These are phyloP conservation scores for Epichloe uncinata DNA, from an alignment of 2,329 filamentous ascomycete genomes.

Conservation along the genomic window DNA sequence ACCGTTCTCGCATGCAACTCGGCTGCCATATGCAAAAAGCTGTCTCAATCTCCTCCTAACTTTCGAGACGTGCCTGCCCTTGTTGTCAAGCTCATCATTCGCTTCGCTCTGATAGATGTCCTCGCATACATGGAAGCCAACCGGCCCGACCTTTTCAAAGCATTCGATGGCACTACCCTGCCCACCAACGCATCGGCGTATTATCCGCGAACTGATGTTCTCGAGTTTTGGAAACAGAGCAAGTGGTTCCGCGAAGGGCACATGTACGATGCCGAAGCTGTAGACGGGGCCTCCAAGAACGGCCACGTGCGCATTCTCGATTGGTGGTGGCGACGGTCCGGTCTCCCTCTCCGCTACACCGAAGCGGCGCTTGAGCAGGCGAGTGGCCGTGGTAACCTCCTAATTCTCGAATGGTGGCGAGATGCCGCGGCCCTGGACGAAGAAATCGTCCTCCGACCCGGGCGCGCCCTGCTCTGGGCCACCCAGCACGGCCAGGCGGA, in stretches of 20 bases:
- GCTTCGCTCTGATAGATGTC: constrained; percentile 72
- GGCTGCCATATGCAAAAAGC: constrained; percentile 57
- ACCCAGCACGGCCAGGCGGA: constrained; percentile 69
- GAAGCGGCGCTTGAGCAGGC: constrained; percentile 81
- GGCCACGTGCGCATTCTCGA: constrained; percentile 78
- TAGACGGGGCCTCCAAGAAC: constrained; percentile 76
- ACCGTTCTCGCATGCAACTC: constrained; percentile 63
- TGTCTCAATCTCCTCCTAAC: constrained; percentile 59
- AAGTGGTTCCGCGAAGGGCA: constrained; percentile 74
- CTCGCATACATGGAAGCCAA: constrained; percentile 54
- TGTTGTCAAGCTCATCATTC: constrained; percentile 79
- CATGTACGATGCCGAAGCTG: constrained; percentile 62
- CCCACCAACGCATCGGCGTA: constrained; percentile 80
- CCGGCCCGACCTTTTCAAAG: constrained; percentile 63
- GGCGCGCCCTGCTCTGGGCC: constrained; percentile 71
- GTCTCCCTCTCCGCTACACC: constrained; percentile 70
- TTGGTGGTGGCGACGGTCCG: constrained; percentile 76
- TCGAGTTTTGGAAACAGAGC: constrained; percentile 85
- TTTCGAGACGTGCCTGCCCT: constrained; percentile 63
- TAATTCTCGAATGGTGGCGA: constrained; percentile 90
- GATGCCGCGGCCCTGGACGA: constrained; percentile 49
- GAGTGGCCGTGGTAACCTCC: constrained; percentile 69
- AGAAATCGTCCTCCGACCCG: constrained; percentile 55
- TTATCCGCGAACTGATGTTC: constrained; percentile 70
- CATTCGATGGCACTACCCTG: constrained; percentile 71